These are phyloP conservation scores for Eragrostis curvula DNA, from an alignment of 176 grass and related monocot species.

Conservation along the genomic window DNA sequence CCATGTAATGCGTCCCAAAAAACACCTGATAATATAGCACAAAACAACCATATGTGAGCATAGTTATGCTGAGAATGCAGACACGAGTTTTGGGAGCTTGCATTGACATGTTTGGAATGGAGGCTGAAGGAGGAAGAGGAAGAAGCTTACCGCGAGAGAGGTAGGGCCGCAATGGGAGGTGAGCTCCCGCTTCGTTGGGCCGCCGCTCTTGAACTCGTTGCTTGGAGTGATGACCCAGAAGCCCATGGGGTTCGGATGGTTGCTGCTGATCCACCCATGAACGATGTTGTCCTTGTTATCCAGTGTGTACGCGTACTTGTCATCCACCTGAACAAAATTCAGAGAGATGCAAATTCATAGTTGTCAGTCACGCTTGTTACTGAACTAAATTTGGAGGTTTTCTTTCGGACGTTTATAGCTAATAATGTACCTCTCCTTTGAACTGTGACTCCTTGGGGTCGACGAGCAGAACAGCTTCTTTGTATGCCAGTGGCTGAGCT, in stretches of 20 bases:
- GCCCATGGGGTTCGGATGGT: slow-evolving; percentile 34
- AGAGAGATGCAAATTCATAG: not conserved
- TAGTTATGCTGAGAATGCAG: not conserved
- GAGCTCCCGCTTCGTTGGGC: slow-evolving; percentile 66
- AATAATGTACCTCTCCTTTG: slow-evolving; percentile 66
- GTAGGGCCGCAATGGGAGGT: slow-evolving; percentile 83
- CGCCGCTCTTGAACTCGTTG: slow-evolving; percentile 74
- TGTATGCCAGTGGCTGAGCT: slow-evolving; percentile 51
- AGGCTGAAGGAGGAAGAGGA: not conserved
- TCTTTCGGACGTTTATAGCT: no score
- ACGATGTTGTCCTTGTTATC: slow-evolving; percentile 59
- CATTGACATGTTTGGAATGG: no score
- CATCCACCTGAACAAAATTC: slow-evolving; percentile 62
- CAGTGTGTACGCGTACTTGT: slow-evolving; percentile 83
- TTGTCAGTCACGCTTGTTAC: no score
- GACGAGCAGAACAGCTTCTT: slow-evolving; percentile 68
- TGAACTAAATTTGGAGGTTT: no score
- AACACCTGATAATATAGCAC: slow-evolving; percentile 58
- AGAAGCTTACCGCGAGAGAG: slow-evolving; percentile 51
- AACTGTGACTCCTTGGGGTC: slow-evolving; percentile 55
- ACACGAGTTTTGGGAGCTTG: no score
- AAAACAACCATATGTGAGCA: not conserved
- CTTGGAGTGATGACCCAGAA: slow-evolving; percentile 88
- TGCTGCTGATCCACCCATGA: slow-evolving; percentile 67
- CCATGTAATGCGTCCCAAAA: slow-evolving; percentile 64